phyloP scores from a whole-genome alignment of 345 rosid genomes.

The Trapa bicornis region DNA sequence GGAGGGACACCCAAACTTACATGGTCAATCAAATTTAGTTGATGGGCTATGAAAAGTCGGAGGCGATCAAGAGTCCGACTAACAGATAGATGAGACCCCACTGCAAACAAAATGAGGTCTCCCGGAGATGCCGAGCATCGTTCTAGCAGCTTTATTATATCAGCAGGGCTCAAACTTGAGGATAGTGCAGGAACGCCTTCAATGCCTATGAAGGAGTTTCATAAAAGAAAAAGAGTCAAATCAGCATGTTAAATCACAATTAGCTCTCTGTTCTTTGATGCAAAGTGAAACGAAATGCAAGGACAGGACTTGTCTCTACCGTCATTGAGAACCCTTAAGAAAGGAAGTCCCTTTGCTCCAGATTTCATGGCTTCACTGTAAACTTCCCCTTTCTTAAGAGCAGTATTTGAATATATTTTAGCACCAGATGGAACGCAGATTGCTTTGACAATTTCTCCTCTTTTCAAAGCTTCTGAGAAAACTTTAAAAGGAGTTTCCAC shows the following conservation, averaged over 20 bases:
- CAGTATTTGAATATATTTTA: constrained; percentile 62
- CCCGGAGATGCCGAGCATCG: constrained; percentile 71
- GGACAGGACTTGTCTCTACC: constrained; percentile 30
- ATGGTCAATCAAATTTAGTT: constrained; percentile 61
- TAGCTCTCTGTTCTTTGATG: not conserved
- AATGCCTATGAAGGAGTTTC: constrained; percentile 25
- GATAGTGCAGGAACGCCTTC: constrained; percentile 78
- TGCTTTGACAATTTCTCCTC: constrained; percentile 64
- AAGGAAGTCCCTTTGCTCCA: constrained; percentile 93
- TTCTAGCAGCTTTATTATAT: constrained; percentile 36
- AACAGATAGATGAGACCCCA: constrained; percentile 60
- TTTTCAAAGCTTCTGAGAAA: constrained; percentile 54
- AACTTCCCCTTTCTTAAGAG: constrained; percentile 89
- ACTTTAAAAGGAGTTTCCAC: constrained; percentile 61
- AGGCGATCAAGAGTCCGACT: constrained; percentile 70
- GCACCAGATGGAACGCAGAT: constrained; percentile 73
- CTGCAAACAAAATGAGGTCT: constrained; percentile 85
- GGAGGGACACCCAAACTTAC: constrained; percentile 31
- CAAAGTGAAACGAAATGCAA: constrained; percentile 2
- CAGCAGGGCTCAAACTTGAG: constrained; percentile 48
- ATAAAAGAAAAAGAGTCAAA: constrained; percentile 1
- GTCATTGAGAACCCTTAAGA: constrained; percentile 74
- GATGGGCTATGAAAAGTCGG: constrained; percentile 55
- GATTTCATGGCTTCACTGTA: constrained; percentile 76
- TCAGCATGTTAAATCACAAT: not conserved